Percentiles rank a stretch among this genome's conserved stretches.
Conservation (phyloP, 495 filamentous ascomycete species). For the Bathelium albidoporum region DNA sequence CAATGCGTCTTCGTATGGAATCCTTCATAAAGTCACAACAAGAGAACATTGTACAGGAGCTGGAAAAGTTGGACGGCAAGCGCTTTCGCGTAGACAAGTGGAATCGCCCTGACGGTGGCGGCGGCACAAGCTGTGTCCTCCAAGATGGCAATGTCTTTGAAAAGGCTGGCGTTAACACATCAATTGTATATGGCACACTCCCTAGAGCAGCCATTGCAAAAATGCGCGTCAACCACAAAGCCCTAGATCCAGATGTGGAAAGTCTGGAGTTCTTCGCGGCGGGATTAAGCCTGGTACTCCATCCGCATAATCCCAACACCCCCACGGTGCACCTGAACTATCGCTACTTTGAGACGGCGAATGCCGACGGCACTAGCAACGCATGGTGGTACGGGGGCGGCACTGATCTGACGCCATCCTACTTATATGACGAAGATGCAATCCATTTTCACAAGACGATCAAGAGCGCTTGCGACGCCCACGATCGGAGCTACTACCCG, state of each 20-base stretch:
- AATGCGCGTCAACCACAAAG: slow-evolving; percentile 95
- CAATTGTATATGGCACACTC: slow-evolving; percentile 85
- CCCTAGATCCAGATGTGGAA: slow-evolving; percentile 64
- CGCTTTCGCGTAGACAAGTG: slow-evolving; percentile 77
- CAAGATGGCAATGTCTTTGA: slow-evolving; percentile 97
- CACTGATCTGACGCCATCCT: slow-evolving; percentile 84
- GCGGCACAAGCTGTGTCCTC: slow-evolving; percentile 80
- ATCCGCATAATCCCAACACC: slow-evolving; percentile 90
- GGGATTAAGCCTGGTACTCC: slow-evolving; percentile 82
- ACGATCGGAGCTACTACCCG: slow-evolving; percentile 86
- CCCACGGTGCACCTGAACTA: slow-evolving; percentile 98
- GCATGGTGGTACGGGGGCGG: slow-evolving; percentile 98
- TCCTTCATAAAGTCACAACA: slow-evolving; percentile 88
- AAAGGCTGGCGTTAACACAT: slow-evolving; percentile 94
- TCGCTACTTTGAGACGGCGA: slow-evolving; percentile 94
- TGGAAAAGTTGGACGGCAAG: slow-evolving; percentile 70
- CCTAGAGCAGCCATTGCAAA: slow-evolving; percentile 79
- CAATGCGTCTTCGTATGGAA: slow-evolving; percentile 98
- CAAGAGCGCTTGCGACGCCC: slow-evolving; percentile 86
- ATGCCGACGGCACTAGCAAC: slow-evolving; percentile 57
- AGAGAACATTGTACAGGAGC: slow-evolving; percentile 66
- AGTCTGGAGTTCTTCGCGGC: slow-evolving; percentile 89
- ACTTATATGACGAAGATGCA: slow-evolving; percentile 93
- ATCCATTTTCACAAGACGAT: slow-evolving; percentile 92
- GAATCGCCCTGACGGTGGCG: slow-evolving; percentile 77